Evolutionary conservation across 371 early-diverging fungal species (phyloP).

Genomic region (Apophysomyces elegans): DNA sequence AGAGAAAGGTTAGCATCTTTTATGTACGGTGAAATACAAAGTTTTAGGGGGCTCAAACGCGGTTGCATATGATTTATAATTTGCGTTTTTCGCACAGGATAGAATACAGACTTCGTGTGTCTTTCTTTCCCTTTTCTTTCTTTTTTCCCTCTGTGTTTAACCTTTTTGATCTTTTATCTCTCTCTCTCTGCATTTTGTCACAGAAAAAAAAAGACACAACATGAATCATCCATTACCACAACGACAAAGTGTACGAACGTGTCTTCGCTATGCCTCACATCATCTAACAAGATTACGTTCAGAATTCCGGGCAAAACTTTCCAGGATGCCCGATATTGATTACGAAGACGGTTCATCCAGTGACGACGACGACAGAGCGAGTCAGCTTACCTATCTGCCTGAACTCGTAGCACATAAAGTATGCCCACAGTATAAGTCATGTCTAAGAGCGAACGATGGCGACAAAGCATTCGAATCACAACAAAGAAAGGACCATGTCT

Average conservation of each 20-base stretch:
- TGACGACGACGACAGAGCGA: slow-evolving; percentile 15
- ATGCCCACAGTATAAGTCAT: background rate
- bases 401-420: slow-evolving; percentile 11
- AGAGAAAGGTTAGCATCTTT: background rate
- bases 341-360: slow-evolving; percentile 10
- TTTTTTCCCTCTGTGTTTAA: background rate
- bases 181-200: no score
- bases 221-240: background rate
- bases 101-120: background rate
- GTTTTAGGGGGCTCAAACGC: slow-evolving; percentile 7
- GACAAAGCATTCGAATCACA: background rate
- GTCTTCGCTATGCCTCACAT: slow-evolving; percentile 1
- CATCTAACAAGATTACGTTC: slow-evolving; percentile 4
- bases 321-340: background rate
- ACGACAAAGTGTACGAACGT: slow-evolving; percentile 7
- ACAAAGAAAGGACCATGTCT: background rate
- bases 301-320: background rate
- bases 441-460: background rate
- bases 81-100: background rate
- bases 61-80: slow-evolving; percentile 10
- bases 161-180: no score
- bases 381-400: slow-evolving; percentile 20
- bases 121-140: background rate
- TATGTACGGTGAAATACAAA: background rate
- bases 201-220: no score